Evolutionary conservation across 176 grass and related monocot genomes (phyloP).

Genomic region (Juncus inflexus): DNA sequence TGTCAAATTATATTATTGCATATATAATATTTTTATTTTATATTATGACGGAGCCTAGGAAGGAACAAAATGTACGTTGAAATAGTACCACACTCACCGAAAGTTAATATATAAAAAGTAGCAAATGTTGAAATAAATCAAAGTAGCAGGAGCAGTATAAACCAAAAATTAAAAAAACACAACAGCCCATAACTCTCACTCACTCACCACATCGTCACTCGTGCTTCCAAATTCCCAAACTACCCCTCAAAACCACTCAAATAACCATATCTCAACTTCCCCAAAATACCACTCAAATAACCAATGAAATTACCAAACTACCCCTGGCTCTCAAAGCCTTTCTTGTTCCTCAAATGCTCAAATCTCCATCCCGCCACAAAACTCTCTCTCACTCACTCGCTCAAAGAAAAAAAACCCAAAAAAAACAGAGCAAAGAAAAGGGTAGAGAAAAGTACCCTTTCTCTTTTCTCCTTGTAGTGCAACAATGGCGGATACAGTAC

Average conservation of each 20-base stretch:
- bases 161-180: no score
- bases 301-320: neutral
- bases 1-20: no score
- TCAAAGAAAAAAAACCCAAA: conserved; percentile 4
- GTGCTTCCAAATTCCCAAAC: neutral
- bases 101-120: neutral
- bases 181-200: no score
- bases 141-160: no score
- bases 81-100: neutral
- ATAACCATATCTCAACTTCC: neutral
- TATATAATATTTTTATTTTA: no score
- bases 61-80: neutral
- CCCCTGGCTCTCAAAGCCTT: conserved; percentile 7
- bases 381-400: no score
- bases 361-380: conserved; percentile 22
- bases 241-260: no score
- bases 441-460: neutral
- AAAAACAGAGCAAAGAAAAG: neutral
- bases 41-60: neutral
- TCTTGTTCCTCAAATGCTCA: conserved; percentile 19
- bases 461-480: neutral
- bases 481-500: neutral
- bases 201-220: conserved; percentile 6
- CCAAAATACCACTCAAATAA: neutral
- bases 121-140: no score